Percentiles rank a stretch among this genome's conserved stretches.
These are phyloP conservation scores for Leccinum uliginosum DNA, from an alignment of 768 basidiomycete species.

Conservation along the genomic window DNA sequence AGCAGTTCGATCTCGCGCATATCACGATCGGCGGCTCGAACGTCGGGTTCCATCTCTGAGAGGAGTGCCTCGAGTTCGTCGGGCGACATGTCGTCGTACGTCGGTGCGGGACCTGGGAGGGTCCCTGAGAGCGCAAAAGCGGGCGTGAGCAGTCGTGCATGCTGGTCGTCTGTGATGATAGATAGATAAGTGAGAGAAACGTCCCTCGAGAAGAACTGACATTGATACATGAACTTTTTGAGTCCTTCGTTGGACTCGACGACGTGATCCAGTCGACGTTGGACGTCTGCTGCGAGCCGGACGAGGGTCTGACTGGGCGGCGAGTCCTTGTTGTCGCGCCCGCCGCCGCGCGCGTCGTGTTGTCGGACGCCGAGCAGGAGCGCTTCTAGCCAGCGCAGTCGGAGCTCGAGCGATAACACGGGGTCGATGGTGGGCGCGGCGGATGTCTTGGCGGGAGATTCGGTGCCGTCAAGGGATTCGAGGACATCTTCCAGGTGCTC, in stretches of 20 bases:
- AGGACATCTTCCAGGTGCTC: constrained; percentile 17
- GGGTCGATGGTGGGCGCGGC: constrained; percentile 47
- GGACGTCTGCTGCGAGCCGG: constrained; percentile 57
- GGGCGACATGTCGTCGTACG: constrained; percentile 61
- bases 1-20: constrained; percentile 72
- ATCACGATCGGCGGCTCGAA: constrained; percentile 78
- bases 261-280: constrained; percentile 49
- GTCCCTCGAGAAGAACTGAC: no score
- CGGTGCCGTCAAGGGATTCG: constrained; percentile 20
- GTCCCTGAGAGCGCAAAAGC: constrained; percentile 71
- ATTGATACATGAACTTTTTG: constrained; percentile 69
- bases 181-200: neutral
- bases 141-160: constrained; percentile 70
- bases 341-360: constrained; percentile 19
- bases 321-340: constrained; percentile 36
- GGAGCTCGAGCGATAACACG: constrained; percentile 63
- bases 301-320: constrained; percentile 52
- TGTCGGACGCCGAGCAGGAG: constrained; percentile 63
- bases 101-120: constrained; percentile 42
- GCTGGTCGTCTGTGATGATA: constrained; percentile 72
- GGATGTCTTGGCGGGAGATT: constrained; percentile 13
- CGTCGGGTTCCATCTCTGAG: constrained; percentile 77
- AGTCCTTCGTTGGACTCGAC: constrained; percentile 70
- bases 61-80: constrained; percentile 69
- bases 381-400: constrained; percentile 78